A percentile compares a stretch with the other conserved stretches of the same genome.
These are phyloP conservation scores for Geotrichum aggregatum DNA, from an alignment of 1,139 yeast genomes.

Conservation along the genomic window DNA sequence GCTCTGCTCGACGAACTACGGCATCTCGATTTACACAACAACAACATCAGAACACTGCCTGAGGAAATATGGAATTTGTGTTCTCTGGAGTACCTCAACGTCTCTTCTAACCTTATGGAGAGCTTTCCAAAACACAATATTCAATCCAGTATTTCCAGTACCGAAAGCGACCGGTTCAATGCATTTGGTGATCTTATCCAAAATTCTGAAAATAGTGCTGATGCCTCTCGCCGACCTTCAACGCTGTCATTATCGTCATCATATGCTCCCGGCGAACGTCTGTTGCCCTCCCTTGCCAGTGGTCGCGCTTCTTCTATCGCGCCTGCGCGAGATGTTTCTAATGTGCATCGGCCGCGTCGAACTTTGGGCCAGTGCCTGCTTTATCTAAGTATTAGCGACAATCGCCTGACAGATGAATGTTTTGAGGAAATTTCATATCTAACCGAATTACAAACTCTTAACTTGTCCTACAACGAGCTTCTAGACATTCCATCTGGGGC, in stretches of 20 bases:
- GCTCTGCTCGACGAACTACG: constrained; percentile 59
- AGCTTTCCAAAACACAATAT: constrained; percentile 50
- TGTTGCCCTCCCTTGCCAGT: constrained; percentile 5
- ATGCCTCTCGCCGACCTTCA: constrained; percentile 27
- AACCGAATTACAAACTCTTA: constrained; percentile 57
- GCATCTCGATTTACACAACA: constrained; percentile 76
- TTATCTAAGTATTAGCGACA: constrained; percentile 70
- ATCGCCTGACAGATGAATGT: constrained; percentile 73
- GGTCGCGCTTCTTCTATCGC: constrained; percentile 2
- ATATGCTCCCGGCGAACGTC: constrained; percentile 20
- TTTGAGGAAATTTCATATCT: constrained; percentile 66
- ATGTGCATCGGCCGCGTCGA: constrained; percentile 16
- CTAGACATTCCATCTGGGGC: constrained; percentile 77
- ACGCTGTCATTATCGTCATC: constrained; percentile 28
- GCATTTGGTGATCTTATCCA: constrained; percentile 23
- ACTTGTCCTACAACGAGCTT: constrained; percentile 78
- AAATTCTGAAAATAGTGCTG: constrained; percentile 5
- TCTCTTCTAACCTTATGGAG: constrained; percentile 73
- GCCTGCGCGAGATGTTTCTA: constrained; percentile 17
- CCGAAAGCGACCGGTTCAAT: constrained; percentile 20
- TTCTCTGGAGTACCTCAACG: constrained; percentile 58
- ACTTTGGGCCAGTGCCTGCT: constrained; percentile 44
- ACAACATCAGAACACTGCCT: constrained; percentile 71
- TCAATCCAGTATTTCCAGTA: constrained; percentile 19
- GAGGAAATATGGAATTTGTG: constrained; percentile 63